These are phyloP conservation scores for Mastigamoeba balamuthi DNA, from an alignment of 78 protist genomes.

Conservation along the genomic window DNA sequence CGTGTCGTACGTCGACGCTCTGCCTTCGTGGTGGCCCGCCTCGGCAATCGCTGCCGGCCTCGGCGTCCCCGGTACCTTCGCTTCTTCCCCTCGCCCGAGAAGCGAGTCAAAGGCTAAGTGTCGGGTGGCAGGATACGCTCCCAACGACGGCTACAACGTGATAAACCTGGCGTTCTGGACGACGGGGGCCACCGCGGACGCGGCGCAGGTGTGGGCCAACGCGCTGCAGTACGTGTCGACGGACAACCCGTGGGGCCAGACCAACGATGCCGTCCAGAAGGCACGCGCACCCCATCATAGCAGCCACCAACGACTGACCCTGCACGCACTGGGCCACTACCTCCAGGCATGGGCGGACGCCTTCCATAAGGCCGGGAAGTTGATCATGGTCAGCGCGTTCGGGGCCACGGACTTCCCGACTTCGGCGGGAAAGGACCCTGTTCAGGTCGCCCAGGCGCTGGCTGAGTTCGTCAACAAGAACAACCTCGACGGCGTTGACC, in stretches of 20 bases:
- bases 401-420: constrained; percentile 24
- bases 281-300: no score
- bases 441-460: neutral
- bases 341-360: no score
- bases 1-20: neutral
- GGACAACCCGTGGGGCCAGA: neutral
- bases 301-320: no score
- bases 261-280: neutral
- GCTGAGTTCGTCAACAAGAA: constrained; percentile 1
- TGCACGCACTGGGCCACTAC: no score
- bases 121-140: no score
- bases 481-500: constrained; percentile 5
- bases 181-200: neutral
- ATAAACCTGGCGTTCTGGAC: neutral
- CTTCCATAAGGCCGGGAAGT: no score
- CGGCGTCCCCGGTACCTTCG: neutral
- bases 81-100: no score
- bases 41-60: neutral
- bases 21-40: neutral
- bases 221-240: neutral
- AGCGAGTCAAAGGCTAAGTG: no score
- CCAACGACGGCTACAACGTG: neutral
- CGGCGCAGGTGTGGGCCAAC: neutral
- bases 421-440: constrained; percentile 4
- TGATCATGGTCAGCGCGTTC: neutral